These are phyloP conservation scores for Termitomyces sp. DNA, from an alignment of 768 basidiomycete genomes.

Conservation along the genomic window DNA sequence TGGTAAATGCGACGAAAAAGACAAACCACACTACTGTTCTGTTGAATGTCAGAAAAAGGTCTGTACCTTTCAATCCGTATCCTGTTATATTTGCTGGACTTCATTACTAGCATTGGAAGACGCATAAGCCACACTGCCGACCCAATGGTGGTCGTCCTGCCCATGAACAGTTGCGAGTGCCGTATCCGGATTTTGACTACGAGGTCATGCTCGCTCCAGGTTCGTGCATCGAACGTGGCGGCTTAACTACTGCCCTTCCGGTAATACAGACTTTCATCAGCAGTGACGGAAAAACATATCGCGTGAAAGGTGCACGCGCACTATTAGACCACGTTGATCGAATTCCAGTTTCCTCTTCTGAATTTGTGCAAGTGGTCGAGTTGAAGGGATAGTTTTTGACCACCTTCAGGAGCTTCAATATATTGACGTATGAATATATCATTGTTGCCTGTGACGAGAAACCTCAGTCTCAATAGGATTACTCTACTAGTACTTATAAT, in stretches of 20 bases:
- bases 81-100: neutral
- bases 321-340: neutral
- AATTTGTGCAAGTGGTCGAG: neutral
- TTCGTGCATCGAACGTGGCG: neutral
- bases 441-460: neutral
- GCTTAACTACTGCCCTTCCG: neutral
- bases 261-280: slow-evolving; percentile 1
- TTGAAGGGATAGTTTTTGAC: neutral
- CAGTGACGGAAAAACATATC: neutral
- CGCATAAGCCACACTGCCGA: neutral
- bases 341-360: neutral
- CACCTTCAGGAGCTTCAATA: neutral
- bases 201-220: neutral
- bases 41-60: neutral
- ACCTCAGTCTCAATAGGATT: neutral
- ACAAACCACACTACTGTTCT: slow-evolving; percentile 1
- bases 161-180: neutral
- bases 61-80: neutral
- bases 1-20: neutral
- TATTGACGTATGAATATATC: neutral
- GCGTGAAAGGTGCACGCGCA: neutral
- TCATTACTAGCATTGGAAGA: neutral
- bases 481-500: neutral
- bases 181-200: neutral
- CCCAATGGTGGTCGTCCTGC: neutral